Base-by-base conservation (phyloP, 805 yeast genomes). In the Yarrowia sp. region DNA sequence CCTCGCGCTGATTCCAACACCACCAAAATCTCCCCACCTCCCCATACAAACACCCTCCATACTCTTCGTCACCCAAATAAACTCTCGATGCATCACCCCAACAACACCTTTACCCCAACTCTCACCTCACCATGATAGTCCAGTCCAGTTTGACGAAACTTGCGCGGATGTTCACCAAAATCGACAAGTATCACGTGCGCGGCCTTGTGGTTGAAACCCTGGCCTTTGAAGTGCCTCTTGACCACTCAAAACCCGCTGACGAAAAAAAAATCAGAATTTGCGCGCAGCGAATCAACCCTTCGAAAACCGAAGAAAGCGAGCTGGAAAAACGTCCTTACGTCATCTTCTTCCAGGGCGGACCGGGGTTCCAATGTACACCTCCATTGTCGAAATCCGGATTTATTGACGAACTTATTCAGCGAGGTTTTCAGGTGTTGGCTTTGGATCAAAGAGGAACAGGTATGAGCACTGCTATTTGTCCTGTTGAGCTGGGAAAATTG, bases 381-480 rank as follows among this genome's bases (percentile, higher is more conserved):
- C 83, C 83, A 2, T 68, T 74, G 22, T 65, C 78, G 6, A 75
- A 76, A 57, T 69, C 77, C 0, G 78, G 80, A 1, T 71, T 70
- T 55, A 74, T 78, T n/a, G 77, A 80, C 50, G 75, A 72, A 35
- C 71, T 81, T 53, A 42, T 81, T 9, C 79, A 77, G 13, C 72
- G 74, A 42, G 84, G 81, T 2, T 80, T 76, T 68, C 79, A 78
- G 70, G 73, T 82, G 7, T 71, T 84, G 13, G 79, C 76, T 44
- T 72, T 83, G 55, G 88, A 84, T 73, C 88, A 84, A 70, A 73
- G 88, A 69, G 88, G 88, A n/a, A 84, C 88, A 0, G 88, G 88
- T 0, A 71, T 81, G 31, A 80, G 85, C 53, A 74, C 81, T 3
- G 80, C 84, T 0, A 70, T 85, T 17, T 83, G 82, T 51, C 70